Evolutionary conservation across 148 eudicot species (phyloP).

Genomic region (Rhododendron kiyosumense): DNA sequence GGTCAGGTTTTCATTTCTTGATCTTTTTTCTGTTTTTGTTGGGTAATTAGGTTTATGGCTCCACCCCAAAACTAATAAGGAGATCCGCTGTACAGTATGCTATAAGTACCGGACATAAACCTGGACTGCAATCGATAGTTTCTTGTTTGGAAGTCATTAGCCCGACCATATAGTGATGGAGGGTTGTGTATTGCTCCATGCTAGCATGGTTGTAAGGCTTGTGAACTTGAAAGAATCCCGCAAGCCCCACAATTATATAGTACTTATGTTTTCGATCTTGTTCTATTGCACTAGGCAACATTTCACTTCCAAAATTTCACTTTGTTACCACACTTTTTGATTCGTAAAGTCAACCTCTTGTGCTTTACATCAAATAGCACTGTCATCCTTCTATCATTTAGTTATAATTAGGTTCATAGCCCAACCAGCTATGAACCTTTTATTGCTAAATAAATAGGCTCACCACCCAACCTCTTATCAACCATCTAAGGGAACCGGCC

Average conservation of each 20-base stretch:
- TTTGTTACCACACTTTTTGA: neutral
- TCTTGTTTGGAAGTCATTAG: neutral
- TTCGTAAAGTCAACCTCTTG: neutral
- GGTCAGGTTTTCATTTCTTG: neutral
- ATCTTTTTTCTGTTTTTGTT: neutral
- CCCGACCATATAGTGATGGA: neutral
- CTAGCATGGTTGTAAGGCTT: neutral
- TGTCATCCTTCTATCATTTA: neutral
- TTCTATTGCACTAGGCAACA: neutral
- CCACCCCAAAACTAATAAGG: too few relatives aligned
- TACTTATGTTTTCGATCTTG: neutral
- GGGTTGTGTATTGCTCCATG: neutral
- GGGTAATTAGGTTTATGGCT: neutral
- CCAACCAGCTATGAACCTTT: neutral
- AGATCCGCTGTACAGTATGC: neutral
- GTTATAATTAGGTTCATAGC: neutral
- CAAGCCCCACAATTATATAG: neutral
- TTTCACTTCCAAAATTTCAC: neutral
- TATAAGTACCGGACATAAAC: neutral
- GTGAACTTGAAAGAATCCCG: neutral
- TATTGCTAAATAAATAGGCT: neutral
- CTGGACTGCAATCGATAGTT: neutral
- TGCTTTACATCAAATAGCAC: neutral
- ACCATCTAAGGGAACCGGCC: neutral
- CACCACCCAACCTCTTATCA: neutral